Percentiles rank a stretch among this genome's conserved stretches.
Evolutionary conservation across 1,139 yeast species (phyloP).

Genomic region (Suhomyces yuchorum): DNA sequence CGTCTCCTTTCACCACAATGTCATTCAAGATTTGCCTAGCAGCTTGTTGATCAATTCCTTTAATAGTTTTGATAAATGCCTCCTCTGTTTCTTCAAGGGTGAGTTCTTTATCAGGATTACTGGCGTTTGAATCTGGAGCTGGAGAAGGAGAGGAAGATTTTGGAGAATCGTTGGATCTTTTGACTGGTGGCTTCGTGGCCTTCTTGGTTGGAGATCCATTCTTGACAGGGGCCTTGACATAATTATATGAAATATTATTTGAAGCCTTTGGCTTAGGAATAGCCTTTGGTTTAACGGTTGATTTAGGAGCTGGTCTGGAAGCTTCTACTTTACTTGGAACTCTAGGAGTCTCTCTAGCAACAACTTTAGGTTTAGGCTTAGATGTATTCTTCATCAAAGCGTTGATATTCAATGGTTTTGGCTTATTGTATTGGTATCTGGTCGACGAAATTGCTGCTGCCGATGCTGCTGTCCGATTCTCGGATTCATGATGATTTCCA

Average conservation of each 20-base stretch:
- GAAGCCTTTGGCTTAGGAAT: constrained; percentile 10
- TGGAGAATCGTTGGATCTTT: not conserved
- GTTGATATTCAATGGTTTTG: constrained; percentile 43
- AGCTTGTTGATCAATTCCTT: constrained; percentile 46
- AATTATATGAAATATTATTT: constrained; percentile 35
- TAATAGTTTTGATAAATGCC: constrained; percentile 35
- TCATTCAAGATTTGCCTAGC: constrained; percentile 78
- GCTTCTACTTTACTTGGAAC: constrained; percentile 7
- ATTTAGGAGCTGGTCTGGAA: constrained; percentile 2
- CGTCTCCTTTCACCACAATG: constrained; percentile 91
- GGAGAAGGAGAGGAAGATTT: constrained; percentile 6
- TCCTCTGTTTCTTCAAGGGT: constrained; percentile 71
- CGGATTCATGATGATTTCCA: not conserved
- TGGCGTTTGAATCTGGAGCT: constrained; percentile 3
- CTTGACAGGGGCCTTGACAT: constrained; percentile 18
- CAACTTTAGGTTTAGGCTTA: constrained; percentile 16
- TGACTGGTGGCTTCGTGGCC: constrained; percentile 18
- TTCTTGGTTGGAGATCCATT: constrained; percentile 8
- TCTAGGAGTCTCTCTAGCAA: constrained; percentile 8
- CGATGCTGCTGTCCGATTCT: not conserved
- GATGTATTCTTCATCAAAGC: constrained; percentile 33
- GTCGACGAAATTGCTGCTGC: not conserved
- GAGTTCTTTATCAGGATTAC: constrained; percentile 19
- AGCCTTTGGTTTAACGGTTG: constrained; percentile 7
- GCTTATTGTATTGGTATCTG: constrained; percentile 39